Base-by-base conservation (phyloP, 345 rosid species). In the Balakata baccata region DNA sequence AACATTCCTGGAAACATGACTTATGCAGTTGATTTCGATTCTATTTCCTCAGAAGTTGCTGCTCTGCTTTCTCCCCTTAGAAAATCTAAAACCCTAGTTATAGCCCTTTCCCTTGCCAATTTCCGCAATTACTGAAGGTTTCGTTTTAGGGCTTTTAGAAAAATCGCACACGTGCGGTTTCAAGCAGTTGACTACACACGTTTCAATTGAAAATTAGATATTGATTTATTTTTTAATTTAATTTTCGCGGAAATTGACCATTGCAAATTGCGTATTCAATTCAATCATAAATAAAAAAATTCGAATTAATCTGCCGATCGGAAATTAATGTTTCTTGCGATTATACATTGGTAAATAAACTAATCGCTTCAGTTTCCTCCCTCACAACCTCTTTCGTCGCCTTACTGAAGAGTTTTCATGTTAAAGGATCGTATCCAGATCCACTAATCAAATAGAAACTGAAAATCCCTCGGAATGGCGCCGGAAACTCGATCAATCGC, bases 1-100 rank as follows among this genome's bases (percentile, higher is more conserved):
- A 94, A 88, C 94, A 90, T 88, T 25, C 90, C 92, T 9, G 92
- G 91, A 85, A 93, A 93, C 98, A 93, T 93, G 75, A 11, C 2
- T 29, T 29, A 29, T 29, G 34, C 1, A 2, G 34, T 29, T 1
- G 34, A 29, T 65, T 76, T 5, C 38, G 49, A 54, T 23, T 52
- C 5, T n/a, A 29, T 0, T 47, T 17, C 43, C 17, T 43, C 23
- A 29, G 17, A 7, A 37, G 29, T 45, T 11, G 17, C 66, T 11
- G 71, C 46, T 23, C 41, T 3, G 23, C 11, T 38, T 38, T 7
- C 13, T 6, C 45, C 3, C 3, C 23, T 16, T 5, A 41, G 11
- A 5, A 64, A 62, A 37, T 45, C 77, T 63, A 23, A 69, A 75
- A 80, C 83, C 80, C 84, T 81, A 68, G 76, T 39, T 41, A 16